phyloP scores from a whole-genome alignment of 78 protist species.

The Isochrysis galbana region DNA sequence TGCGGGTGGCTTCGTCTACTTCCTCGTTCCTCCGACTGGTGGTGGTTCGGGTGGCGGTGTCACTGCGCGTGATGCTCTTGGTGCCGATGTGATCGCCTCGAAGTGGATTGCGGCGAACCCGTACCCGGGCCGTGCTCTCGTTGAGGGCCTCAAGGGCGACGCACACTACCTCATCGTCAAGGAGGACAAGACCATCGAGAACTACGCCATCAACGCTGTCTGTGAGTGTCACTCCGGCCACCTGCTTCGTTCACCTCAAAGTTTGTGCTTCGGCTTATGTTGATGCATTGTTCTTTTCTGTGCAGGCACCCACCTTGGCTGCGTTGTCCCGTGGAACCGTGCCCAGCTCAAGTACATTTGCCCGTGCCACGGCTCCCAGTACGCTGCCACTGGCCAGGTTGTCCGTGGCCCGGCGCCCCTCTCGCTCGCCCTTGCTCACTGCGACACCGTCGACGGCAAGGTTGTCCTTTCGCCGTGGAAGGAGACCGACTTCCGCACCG shows the following conservation, averaged over 20 bases:
- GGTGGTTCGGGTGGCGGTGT: slow-evolving; percentile 1
- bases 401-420: slow-evolving; percentile 52
- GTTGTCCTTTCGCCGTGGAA: slow-evolving; percentile 24
- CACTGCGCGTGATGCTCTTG: not conserved
- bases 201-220: slow-evolving; percentile 46
- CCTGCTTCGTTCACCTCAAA: not conserved
- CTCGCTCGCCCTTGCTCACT: slow-evolving; percentile 46
- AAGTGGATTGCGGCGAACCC: not conserved
- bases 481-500: slow-evolving; percentile 48
- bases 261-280: not conserved
- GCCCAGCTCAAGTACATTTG: slow-evolving; percentile 35
- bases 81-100: not conserved
- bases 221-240: not conserved
- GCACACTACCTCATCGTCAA: slow-evolving; percentile 43
- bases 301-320: slow-evolving; percentile 48
- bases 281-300: not conserved
- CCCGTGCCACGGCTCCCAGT: slow-evolving; percentile 62
- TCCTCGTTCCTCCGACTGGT: slow-evolving; percentile 4
- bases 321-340: slow-evolving; percentile 51
- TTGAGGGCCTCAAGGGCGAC: slow-evolving; percentile 47
- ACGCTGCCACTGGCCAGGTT: slow-evolving; percentile 26
- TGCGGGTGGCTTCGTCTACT: not conserved
- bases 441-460: slow-evolving; percentile 20
- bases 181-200: slow-evolving; percentile 10
- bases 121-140: slow-evolving; percentile 21